Base-by-base conservation (phyloP, 768 basidiomycete species). In the Zangia roseola region DNA sequence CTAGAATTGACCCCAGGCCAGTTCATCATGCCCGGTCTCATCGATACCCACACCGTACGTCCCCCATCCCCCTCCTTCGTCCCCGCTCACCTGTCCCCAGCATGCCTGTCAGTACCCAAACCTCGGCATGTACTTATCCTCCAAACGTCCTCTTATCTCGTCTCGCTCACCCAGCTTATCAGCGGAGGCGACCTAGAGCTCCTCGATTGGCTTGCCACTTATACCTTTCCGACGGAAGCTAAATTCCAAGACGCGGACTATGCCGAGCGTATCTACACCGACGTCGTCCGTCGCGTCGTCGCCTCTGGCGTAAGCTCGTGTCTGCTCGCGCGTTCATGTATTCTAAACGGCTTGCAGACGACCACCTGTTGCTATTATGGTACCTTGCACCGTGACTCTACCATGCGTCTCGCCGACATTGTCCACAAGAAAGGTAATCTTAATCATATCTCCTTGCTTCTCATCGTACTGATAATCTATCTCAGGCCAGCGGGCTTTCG, bases 321-420 rank as follows among this genome's bases (percentile, higher is more conserved):
- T 20, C 33, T 21, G 6, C 48, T 38, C 51, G 12, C 35, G 5
- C 19, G n/a, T 17, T 9, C 45, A 47, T 47, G 45, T 25, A 31
- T 47, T 28, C 54, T 37, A 40, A n/a, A 56, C 14, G 20, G 30
- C 42, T 14, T 33, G n/a, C 24, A 59, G 94, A 95, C 93, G 1
- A 97, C 94, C 1, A 97, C 94, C 0, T 91, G 85, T 60, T 97
- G 91, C 65, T 97, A 94, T 68, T 95, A 91, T 62, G 91, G 83
- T 8, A 86, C 83, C 2, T 68, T 94, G 13, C 92, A 98, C 64
- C 71, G 85, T 21, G 85, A 88, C 48, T 79, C 86, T 0, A 92
- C 91, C 8, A 91, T 88, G 70, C 69, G 80, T 30, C 80, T 98
- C 6, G 94, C 90, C 2, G 83, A 91, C 35, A 78, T 89, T 28